phyloP scores from a whole-genome alignment of 352 stramenopile species.

The Pythium dissimile region DNA sequence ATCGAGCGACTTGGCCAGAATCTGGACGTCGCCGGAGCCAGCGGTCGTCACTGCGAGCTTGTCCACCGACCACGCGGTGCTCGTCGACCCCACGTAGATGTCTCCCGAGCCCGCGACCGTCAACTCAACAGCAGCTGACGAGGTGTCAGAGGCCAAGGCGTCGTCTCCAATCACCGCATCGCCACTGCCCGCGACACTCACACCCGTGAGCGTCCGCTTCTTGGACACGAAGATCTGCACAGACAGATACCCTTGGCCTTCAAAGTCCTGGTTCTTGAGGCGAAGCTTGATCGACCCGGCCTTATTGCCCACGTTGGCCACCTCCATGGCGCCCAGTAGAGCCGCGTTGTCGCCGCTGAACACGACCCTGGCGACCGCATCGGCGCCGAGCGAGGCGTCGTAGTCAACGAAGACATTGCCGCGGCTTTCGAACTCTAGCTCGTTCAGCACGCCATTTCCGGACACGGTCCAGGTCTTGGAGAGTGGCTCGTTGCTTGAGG shows the following conservation, averaged over 20 bases:
- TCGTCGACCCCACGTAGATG: conserved; percentile 3
- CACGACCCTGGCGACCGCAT: conserved; percentile 22
- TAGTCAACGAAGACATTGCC: conserved; percentile 37
- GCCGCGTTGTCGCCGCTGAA: conserved; percentile 17
- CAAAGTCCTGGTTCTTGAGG: neutral
- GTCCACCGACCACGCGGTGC: neutral
- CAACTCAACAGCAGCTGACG: neutral
- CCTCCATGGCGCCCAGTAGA: conserved; percentile 24
- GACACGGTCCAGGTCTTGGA: conserved; percentile 31
- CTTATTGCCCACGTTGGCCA: neutral
- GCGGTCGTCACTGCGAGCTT: neutral
- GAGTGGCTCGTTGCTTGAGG: neutral
- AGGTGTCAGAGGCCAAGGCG: conserved; percentile 9
- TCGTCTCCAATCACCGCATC: conserved; percentile 27
- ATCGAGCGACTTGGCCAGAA: conserved; percentile 3
- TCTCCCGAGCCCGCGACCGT: neutral
- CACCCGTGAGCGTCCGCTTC: conserved; percentile 14
- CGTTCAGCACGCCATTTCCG: conserved; percentile 10
- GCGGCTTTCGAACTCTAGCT: conserved; percentile 19
- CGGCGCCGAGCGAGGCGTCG: conserved; percentile 15
- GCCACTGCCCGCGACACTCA: neutral
- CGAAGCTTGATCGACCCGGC: neutral
- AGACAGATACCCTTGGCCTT: conserved; percentile 25
- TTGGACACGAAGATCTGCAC: conserved; percentile 27
- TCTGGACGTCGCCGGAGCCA: conserved; percentile 10